A percentile compares a stretch with the other conserved stretches of the same genome.
Conservation (phyloP, 2,329 filamentous ascomycete species). For the Scedosporium dehoogii region DNA sequence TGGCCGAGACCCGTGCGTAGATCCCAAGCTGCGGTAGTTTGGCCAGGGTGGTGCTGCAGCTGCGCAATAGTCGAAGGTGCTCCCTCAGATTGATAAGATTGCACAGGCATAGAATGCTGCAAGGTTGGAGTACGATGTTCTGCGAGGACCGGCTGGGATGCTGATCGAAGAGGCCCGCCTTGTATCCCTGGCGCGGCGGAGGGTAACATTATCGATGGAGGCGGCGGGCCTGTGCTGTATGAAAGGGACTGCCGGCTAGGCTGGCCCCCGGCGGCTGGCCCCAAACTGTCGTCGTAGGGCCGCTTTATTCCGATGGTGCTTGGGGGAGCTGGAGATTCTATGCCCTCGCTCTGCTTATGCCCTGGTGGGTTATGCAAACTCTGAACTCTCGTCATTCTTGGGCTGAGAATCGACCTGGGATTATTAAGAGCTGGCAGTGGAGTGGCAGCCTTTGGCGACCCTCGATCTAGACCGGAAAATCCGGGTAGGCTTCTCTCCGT, state of each 20-base stretch:
- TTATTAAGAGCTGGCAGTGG: slow-evolving; percentile 1
- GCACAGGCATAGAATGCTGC: neutral
- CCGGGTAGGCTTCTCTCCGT: neutral
- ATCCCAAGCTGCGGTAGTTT: neutral
- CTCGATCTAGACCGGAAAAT: neutral
- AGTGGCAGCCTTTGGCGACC: neutral
- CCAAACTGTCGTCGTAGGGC: neutral
- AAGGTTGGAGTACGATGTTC: neutral
- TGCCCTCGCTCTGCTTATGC: neutral
- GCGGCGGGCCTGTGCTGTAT: neutral
- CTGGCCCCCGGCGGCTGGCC: neutral
- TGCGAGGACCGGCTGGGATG: neutral
- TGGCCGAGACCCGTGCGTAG: neutral
- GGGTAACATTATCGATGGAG: neutral
- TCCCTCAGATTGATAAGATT: neutral
- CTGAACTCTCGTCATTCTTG: neutral
- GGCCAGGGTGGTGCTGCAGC: neutral
- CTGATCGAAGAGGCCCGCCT: neutral
- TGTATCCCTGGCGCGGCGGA: neutral
- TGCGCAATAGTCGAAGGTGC: neutral
- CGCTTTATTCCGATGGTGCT: neutral
- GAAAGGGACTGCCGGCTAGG: neutral
- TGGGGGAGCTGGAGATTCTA: neutral
- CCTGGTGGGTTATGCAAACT: neutral
- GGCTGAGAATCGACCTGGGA: neutral